Conservation (phyloP, 2,329 filamentous ascomycete genomes). For the Cladobotryum protrusum region DNA sequence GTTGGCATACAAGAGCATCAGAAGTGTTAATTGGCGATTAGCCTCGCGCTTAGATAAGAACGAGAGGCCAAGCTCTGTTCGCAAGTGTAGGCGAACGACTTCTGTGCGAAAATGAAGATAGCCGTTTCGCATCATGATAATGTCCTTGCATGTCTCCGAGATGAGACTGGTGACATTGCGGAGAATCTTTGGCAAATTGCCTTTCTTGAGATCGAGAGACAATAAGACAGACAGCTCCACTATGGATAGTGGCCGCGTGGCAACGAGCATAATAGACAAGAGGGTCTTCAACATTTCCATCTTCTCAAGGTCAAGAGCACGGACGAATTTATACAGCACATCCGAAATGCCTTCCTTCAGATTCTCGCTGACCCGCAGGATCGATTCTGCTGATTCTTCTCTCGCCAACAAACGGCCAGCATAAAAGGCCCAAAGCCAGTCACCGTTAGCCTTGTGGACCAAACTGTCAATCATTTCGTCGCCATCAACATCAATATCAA, state of each 20-base stretch:
- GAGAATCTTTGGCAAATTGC: no score
- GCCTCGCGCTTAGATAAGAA: constrained; percentile 28
- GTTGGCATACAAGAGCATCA: constrained; percentile 29
- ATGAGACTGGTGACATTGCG: constrained; percentile 16
- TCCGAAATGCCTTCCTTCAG: constrained; percentile 6
- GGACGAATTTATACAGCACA: constrained; percentile 12
- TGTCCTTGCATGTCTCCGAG: constrained; percentile 15
- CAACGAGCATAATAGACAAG: constrained; percentile 30
- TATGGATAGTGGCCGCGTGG: constrained; percentile 25
- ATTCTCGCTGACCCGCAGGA: constrained; percentile 10
- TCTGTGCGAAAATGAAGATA: constrained; percentile 32
- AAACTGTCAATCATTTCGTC: constrained; percentile 22
- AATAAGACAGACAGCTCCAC: constrained; percentile 29
- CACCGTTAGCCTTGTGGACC: constrained; percentile 27
- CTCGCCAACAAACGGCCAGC: constrained; percentile 22
- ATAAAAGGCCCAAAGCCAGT: constrained; percentile 33
- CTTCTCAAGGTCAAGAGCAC: constrained; percentile 13
- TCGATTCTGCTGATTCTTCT: constrained; percentile 7
- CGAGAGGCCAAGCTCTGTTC: constrained; percentile 23
- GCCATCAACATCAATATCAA: no score
- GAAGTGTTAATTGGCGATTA: constrained; percentile 27
- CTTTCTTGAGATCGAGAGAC: constrained; percentile 20
- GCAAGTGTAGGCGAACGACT: constrained; percentile 25
- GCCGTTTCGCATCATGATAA: constrained; percentile 29
- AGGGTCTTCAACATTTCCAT: constrained; percentile 19